Evolutionary conservation across 2,329 filamentous ascomycete genomes (phyloP), one percentile per base, ranked within the genome.

Genomic region (Cephalotrichum gorgonifer): DNA sequence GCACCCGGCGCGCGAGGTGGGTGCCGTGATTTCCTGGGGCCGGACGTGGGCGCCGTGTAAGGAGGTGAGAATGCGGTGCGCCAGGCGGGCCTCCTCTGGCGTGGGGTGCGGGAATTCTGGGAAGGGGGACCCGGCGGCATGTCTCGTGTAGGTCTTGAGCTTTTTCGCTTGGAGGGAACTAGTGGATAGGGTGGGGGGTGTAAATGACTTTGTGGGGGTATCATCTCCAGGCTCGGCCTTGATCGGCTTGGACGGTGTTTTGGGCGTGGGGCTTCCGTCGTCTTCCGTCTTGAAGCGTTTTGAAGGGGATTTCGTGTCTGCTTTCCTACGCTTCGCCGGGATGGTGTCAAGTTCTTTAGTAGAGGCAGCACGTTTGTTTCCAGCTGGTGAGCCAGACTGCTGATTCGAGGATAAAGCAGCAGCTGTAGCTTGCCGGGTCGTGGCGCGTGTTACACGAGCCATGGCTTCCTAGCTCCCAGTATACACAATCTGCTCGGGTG

Each of bases 51-150:
- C 71, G 11, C 86, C 86, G 59, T 91, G 86, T 0, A 82, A 64
- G 6, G 68, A 68, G 2, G 79, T 72, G 0, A 93, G 75, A 25
- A 89, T 73, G 3, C 68, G 65, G 52, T 81, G 79, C n/a, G 88
- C 83, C 50, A 81, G 73, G 52, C 76, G 70, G 62, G 85, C 88
- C 59, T 89, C 83, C 27, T 76, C 73, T 0, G 75, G 62, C 0
- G 83, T 87, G 0, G 86, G 86, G 54, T 74, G 79, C 3, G 65
- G 57, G 60, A 83, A 86, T 50, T 80, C 70, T 0, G 85, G 85
- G 54, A 84, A 91, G 0, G 86, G 86, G 1, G 81, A 72, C 22
- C 60, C 56, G 31, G 60, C 58, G 31, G 62, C 62, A 56, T 67
- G 68, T 35, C 67, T 62, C 2, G 64, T 48, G 53, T 71, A 72